Evolutionary conservation across 768 basidiomycete genomes (phyloP).

Genomic region (Boletus sp.): DNA sequence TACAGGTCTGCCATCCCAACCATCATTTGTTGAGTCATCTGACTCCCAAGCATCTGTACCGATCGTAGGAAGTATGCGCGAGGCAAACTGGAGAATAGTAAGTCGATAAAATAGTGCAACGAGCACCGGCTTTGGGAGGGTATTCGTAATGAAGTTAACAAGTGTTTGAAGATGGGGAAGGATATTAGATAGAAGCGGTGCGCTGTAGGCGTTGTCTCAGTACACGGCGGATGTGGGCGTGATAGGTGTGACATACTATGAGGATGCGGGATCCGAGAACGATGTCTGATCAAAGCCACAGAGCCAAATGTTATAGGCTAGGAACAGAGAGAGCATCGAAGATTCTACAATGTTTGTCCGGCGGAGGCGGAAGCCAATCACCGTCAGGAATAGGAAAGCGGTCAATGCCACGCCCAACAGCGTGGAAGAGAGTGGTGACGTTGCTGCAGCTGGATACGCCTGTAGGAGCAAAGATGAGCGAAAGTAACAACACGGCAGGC

Average conservation of each 20-base stretch:
- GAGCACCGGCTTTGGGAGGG: constrained; percentile 80
- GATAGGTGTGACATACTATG: constrained; percentile 54
- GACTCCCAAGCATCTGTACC: constrained; percentile 77
- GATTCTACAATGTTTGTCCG: constrained; percentile 94
- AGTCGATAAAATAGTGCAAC: constrained; percentile 77
- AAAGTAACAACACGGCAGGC: background rate
- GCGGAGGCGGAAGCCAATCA: constrained; percentile 86
- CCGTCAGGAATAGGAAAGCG: constrained; percentile 83
- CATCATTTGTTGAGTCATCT: constrained; percentile 57
- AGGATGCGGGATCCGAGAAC: constrained; percentile 68
- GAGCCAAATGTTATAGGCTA: constrained; percentile 89
- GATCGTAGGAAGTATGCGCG: constrained; percentile 79
- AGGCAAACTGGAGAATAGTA: constrained; percentile 76
- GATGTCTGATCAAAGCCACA: constrained; percentile 77
- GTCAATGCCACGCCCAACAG: constrained; percentile 86
- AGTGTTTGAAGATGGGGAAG: constrained; percentile 78
- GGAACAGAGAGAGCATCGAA: constrained; percentile 78
- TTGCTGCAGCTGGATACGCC: constrained; percentile 80
- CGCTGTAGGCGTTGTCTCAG: constrained; percentile 38
- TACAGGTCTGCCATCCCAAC: constrained; percentile 73
- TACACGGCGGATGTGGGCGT: background rate
- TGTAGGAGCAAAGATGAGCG: constrained; percentile 29
- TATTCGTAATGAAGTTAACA: constrained; percentile 78
- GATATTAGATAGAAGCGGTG: constrained; percentile 74
- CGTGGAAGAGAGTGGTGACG: constrained; percentile 84